phyloP scores from a whole-genome alignment of 345 rosid species.

The Eutrema japonicum region DNA sequence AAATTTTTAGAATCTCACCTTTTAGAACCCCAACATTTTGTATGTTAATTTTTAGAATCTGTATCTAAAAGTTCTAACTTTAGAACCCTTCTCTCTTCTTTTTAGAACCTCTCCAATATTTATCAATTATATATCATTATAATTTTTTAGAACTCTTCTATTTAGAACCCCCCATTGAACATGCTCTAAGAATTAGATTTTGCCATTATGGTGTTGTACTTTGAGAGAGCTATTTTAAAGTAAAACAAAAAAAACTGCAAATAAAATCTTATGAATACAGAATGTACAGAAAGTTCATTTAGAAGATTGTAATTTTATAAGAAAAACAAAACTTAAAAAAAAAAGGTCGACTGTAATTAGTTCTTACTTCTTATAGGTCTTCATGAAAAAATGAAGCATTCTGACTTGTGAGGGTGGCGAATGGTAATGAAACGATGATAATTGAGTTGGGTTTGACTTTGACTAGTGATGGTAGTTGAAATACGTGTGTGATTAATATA shows the following conservation, averaged over 20 bases:
- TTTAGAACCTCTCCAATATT: too few species aligned
- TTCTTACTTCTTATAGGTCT: not conserved
- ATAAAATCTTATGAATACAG: not conserved
- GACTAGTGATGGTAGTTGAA: conserved; percentile 23
- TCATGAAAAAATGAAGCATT: not conserved
- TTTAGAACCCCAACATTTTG: too few species aligned
- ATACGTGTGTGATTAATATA: not conserved
- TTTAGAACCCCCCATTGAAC: too few species aligned
- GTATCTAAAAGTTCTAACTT: too few species aligned
- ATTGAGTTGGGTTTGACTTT: conserved; percentile 14
- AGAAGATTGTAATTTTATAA: not conserved
- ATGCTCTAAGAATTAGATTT: not conserved
- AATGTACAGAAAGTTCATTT: not conserved
- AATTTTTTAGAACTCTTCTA: too few species aligned
- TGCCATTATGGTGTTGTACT: not conserved
- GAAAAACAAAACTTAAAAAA: not conserved
- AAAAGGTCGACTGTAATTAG: not conserved
- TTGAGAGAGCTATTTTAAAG: not conserved
- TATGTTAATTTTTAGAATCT: too few species aligned
- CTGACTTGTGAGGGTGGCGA: not conserved
- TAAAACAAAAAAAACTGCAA: too few species aligned
- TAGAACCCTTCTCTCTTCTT: too few species aligned
- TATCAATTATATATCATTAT: too few species aligned
- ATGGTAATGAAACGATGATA: not conserved
- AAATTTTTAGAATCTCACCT: too few species aligned